A percentile compares a stretch with the other conserved stretches of the same genome.
Evolutionary conservation across 768 basidiomycete species (phyloP).

Genomic region (Leucocoprinus leucothites): DNA sequence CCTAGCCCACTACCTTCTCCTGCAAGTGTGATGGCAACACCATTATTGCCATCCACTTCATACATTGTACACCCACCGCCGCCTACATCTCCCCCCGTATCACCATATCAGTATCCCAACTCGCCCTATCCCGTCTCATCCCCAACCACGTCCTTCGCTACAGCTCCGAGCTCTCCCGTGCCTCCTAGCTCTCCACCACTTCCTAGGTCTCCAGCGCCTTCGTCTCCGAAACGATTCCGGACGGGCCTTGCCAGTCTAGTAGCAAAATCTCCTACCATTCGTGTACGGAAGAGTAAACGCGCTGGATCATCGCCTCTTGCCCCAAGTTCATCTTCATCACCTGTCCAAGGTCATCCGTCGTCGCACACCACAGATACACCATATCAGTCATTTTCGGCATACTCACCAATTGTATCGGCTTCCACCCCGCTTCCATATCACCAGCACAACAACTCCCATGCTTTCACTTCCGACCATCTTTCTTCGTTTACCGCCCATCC

Average conservation of each 20-base stretch:
- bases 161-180: not conserved
- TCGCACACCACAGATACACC: not conserved
- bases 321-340: not conserved
- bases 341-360: not conserved
- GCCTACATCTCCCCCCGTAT: not conserved
- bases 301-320: not conserved
- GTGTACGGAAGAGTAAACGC: not conserved
- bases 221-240: not conserved
- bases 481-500: conserved; percentile 4
- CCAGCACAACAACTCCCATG: not conserved
- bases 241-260: not conserved
- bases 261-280: conserved; percentile 3
- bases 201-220: not conserved
- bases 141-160: not conserved
- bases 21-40: not conserved
- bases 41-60: not conserved
- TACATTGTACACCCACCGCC: not conserved
- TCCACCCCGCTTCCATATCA: not conserved
- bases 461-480: not conserved
- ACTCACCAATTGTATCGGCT: not conserved
- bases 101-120: not conserved
- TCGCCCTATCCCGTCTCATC: not conserved
- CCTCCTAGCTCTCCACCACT: not conserved
- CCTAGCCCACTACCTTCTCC: not conserved
- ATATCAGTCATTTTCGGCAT: not conserved